These are phyloP conservation scores for Evernia prunastri DNA, from an alignment of 495 filamentous ascomycete species.

Conservation along the genomic window DNA sequence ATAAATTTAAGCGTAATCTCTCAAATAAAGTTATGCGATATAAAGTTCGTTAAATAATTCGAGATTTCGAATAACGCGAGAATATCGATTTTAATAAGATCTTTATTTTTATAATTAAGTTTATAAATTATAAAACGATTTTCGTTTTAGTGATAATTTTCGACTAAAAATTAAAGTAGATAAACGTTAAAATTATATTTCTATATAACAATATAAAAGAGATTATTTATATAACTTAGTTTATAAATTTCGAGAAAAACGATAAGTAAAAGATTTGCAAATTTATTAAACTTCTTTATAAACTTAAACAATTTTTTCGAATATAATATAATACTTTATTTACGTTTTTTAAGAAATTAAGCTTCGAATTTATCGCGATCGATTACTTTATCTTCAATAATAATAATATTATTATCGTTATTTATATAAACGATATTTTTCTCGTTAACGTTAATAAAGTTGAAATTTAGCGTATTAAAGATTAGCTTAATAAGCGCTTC, in stretches of 20 bases:
- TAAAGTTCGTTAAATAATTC: slow-evolving; percentile 1
- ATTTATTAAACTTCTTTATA: slow-evolving; percentile 1
- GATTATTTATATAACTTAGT: slow-evolving; percentile 26
- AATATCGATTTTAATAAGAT: no score
- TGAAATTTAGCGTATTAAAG: neutral
- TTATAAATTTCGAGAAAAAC: neutral
- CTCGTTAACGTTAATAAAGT: neutral
- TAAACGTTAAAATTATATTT: slow-evolving; percentile 33
- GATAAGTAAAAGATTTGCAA: neutral
- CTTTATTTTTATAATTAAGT: no score
- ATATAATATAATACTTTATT: neutral
- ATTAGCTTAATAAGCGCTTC: neutral
- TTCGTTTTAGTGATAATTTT: slow-evolving; percentile 22
- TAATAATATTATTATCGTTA: neutral
- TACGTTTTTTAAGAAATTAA: slow-evolving; percentile 1
- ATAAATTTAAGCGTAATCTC: neutral
- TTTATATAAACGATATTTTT: slow-evolving; percentile 4
- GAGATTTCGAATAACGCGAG: no score
- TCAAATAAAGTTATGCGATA: slow-evolving; percentile 1
- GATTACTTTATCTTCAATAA: neutral
- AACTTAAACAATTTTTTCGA: slow-evolving; percentile 4
- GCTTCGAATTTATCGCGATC: neutral
- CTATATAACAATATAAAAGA: slow-evolving; percentile 25
- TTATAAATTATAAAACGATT: no score
- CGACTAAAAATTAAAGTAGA: slow-evolving; percentile 28